Percentiles rank a stretch among this genome's conserved stretches.
These are phyloP conservation scores for Coemansia sp. DNA, from an alignment of 192 early-diverging fungal species.

Conservation along the genomic window DNA sequence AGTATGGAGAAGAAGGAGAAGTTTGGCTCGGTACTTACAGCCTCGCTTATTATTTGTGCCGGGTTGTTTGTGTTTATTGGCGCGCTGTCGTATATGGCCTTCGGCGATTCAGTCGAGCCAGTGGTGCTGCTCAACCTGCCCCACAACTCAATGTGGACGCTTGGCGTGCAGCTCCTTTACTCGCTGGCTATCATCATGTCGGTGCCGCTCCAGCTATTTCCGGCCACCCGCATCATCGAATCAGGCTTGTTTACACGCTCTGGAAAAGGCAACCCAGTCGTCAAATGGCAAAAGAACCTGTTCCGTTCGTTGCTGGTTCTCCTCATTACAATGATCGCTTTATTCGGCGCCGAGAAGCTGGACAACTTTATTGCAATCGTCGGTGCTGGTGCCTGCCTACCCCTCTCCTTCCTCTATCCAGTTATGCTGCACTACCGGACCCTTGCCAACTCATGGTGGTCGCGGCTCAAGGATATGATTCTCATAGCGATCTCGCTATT, in stretches of 20 bases:
- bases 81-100: conserved; percentile 78
- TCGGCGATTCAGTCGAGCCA: conserved; percentile 81
- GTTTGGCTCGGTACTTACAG: conserved; percentile 79
- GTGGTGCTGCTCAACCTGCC: conserved; percentile 90
- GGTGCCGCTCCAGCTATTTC: conserved; percentile 90
- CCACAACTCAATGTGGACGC: conserved; percentile 59
- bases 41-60: conserved; percentile 76
- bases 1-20: conserved; percentile 90
- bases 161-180: conserved; percentile 79
- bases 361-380: conserved; percentile 84
- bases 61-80: conserved; percentile 79
- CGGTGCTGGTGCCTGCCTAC: conserved; percentile 72
- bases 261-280: conserved; percentile 72
- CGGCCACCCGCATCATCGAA: conserved; percentile 91
- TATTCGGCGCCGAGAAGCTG: conserved; percentile 71
- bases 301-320: conserved; percentile 70
- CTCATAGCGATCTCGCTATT: conserved; percentile 67
- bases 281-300: conserved; percentile 88
- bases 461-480: conserved; percentile 58
- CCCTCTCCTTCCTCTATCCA: conserved; percentile 83
- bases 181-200: conserved; percentile 91
- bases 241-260: conserved; percentile 78
- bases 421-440: conserved; percentile 77
- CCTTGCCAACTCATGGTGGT: conserved; percentile 54
- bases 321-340: conserved; percentile 69